Percentiles rank a stretch among this genome's conserved stretches.
Evolutionary conservation across 805 yeast species (phyloP).

Genomic region (Saccharomycopsis schoenii): DNA sequence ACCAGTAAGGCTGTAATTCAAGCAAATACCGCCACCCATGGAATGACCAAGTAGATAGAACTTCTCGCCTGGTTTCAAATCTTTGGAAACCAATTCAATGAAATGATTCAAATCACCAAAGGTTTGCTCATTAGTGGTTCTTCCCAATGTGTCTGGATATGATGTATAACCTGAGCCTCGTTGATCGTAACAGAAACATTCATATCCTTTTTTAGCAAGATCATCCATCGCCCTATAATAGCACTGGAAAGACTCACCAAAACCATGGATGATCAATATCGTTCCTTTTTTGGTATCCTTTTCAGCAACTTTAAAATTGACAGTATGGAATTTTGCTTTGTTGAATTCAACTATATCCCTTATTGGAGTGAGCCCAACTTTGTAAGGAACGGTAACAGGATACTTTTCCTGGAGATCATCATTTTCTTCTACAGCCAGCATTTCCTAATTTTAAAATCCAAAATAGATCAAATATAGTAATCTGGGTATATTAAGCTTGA

Average conservation of each 20-base stretch:
- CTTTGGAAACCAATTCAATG: constrained; percentile 27
- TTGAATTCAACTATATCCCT: constrained; percentile 70
- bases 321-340: constrained; percentile 31
- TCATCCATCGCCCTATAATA: constrained; percentile 47
- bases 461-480: too few relatives aligned
- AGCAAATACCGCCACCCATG: constrained; percentile 71
- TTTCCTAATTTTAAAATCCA: not conserved
- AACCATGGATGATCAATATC: constrained; percentile 60
- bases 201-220: constrained; percentile 45
- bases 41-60: constrained; percentile 58
- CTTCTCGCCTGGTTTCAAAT: constrained; percentile 27
- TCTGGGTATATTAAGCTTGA: too few relatives aligned
- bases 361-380: constrained; percentile 63
- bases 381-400: constrained; percentile 64
- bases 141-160: constrained; percentile 42
- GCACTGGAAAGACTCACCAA: constrained; percentile 44
- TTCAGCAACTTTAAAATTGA: constrained; percentile 25
- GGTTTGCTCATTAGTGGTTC: constrained; percentile 45
- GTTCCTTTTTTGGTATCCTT: constrained; percentile 36
- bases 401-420: constrained; percentile 35
- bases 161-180: constrained; percentile 67
- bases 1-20: constrained; percentile 55
- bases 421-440: constrained; percentile 1
- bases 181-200: constrained; percentile 61
- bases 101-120: constrained; percentile 54